Evolutionary conservation across 352 stramenopile genomes (phyloP).

Genomic region (Pythium volutum): DNA sequence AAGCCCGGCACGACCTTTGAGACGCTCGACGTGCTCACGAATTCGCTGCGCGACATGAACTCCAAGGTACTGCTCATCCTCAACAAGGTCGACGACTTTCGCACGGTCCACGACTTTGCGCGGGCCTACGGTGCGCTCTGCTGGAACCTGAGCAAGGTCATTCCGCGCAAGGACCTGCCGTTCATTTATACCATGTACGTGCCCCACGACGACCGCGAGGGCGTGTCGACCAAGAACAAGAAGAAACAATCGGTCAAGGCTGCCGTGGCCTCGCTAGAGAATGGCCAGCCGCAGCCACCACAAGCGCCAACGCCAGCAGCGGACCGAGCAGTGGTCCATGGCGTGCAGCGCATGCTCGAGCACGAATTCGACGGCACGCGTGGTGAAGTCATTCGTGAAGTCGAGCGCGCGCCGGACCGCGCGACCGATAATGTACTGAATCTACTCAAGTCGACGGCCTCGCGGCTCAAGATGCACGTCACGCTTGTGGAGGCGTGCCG

Average conservation of each 20-base stretch:
- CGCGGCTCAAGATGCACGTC: slow-evolving; percentile 83
- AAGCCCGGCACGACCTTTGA: slow-evolving; percentile 88
- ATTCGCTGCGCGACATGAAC: slow-evolving; percentile 65
- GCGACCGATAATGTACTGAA: slow-evolving; percentile 84
- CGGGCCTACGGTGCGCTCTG: slow-evolving; percentile 81
- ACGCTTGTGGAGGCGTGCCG: slow-evolving; percentile 74
- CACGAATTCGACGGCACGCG: slow-evolving; percentile 85
- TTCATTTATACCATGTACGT: slow-evolving; percentile 92
- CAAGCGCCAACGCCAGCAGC: no score
- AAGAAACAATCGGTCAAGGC: slow-evolving; percentile 7
- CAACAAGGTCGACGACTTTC: slow-evolving; percentile 90
- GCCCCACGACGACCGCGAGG: slow-evolving; percentile 50
- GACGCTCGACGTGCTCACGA: slow-evolving; percentile 84
- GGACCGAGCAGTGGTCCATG: no score
- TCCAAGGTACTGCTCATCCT: slow-evolving; percentile 84
- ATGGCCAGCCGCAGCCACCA: neutral
- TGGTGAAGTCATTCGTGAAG: slow-evolving; percentile 80
- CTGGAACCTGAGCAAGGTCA: slow-evolving; percentile 89
- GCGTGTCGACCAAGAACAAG: slow-evolving; percentile 5
- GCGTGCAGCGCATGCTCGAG: slow-evolving; percentile 74
- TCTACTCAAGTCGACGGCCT: slow-evolving; percentile 73
- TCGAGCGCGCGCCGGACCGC: slow-evolving; percentile 74
- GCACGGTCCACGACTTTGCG: slow-evolving; percentile 84
- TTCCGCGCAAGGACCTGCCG: slow-evolving; percentile 80
- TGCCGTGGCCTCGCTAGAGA: slow-evolving; percentile 1